These are phyloP conservation scores for Candolleomyces aberdarensis DNA, from an alignment of 768 basidiomycete species.

Conservation along the genomic window DNA sequence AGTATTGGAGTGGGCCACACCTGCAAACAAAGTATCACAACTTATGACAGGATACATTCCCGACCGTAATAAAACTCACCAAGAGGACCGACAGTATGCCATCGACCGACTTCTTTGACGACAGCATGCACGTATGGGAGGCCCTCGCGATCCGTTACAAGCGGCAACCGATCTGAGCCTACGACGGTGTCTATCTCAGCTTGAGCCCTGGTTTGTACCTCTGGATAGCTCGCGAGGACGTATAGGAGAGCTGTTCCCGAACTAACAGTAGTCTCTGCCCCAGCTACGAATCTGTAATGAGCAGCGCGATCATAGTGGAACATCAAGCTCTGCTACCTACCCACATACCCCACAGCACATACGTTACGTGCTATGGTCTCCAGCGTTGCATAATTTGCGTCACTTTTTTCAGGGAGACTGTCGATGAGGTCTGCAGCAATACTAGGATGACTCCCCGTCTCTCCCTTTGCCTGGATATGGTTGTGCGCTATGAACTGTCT, in stretches of 20 bases:
- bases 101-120: constrained; percentile 33
- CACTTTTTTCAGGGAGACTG: constrained; percentile 8
- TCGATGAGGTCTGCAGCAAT: constrained; percentile 8
- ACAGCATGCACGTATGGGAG: constrained; percentile 33
- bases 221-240: constrained; percentile 19
- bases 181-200: constrained; percentile 34
- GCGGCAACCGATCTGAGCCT: constrained; percentile 29
- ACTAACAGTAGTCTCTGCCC: neutral
- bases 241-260: constrained; percentile 26
- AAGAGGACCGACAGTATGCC: constrained; percentile 28
- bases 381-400: constrained; percentile 7
- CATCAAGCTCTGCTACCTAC: constrained; percentile 3
- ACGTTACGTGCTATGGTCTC: constrained; percentile 11
- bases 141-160: constrained; percentile 23
- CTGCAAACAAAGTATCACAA: constrained; percentile 1
- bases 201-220: constrained; percentile 32
- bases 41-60: constrained; percentile 1
- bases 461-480: neutral
- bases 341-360: constrained; percentile 15
- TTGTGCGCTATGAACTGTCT: neutral
- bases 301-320: neutral
- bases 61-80: constrained; percentile 22
- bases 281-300: neutral
- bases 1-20: neutral
- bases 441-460: neutral